A percentile compares a stretch with the other conserved stretches of the same genome.
Conservation (phyloP, 345 rosid genomes). For the Hypericum androsaemum region DNA sequence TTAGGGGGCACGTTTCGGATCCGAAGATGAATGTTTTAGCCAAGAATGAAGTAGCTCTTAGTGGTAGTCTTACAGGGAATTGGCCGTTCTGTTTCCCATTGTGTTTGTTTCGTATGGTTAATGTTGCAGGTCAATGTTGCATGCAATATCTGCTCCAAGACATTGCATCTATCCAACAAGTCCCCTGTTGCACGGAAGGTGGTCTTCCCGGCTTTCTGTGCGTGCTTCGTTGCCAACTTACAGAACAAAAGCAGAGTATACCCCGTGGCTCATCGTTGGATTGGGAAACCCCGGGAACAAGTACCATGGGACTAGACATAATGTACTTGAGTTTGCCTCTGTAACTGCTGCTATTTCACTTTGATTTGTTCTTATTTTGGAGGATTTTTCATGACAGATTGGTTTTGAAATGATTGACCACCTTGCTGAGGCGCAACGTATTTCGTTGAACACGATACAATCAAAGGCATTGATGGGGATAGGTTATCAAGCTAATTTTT, state of each 20-base stretch:
- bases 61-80: no score
- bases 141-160: conserved; percentile 41
- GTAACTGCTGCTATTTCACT: background rate
- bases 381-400: conserved; percentile 34
- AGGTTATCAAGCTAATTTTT: conserved; percentile 37
- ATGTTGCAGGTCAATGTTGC: conserved; percentile 50
- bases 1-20: no score
- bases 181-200: conserved; percentile 22
- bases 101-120: no score
- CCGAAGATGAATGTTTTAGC: no score
- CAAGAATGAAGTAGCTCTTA: no score
- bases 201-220: conserved; percentile 27
- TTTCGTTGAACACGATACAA: conserved; percentile 70
- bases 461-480: conserved; percentile 84
- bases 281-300: conserved; percentile 91
- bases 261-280: conserved; percentile 94
- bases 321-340: conserved; percentile 33
- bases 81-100: no score
- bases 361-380: background rate
- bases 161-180: conserved; percentile 29
- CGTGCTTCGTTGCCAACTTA: conserved; percentile 35
- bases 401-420: conserved; percentile 87
- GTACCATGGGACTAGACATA: conserved; percentile 92
- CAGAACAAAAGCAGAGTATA: conserved; percentile 53
- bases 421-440: conserved; percentile 49